Base-by-base conservation (phyloP, 208 protist genomes). In the Leishmania aethiopica region DNA sequence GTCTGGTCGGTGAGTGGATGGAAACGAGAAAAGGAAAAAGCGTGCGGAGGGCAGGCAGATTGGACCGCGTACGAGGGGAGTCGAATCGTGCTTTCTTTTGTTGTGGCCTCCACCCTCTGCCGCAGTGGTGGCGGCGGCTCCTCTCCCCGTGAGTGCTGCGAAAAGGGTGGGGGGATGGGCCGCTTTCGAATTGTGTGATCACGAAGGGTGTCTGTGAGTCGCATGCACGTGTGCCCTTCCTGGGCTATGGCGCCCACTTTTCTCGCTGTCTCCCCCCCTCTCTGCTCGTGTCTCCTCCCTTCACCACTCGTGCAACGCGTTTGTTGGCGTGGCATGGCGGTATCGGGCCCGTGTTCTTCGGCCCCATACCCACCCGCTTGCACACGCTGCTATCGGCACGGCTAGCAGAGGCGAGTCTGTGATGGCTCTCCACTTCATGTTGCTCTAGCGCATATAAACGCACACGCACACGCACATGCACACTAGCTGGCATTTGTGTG, bases 391-490 rank as follows among this genome's bases (percentile, higher is more conserved):
- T 37, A 47, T 40, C 51, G 60, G n/a, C 32, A 13, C n/a, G 17
- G 73, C 35, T n/a, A 55, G 37, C 73, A n/a, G 73, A n/a, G 42
- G 35, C 37, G 73, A 35, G 35, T 32, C 51, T 77, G 73, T 59
- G 35, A 62, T 11, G 47, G 62, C 32, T 37, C 49, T 60, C 66
- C 47, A 28, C 57, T 35, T 55, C 17, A 13, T 78, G 42, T 66
- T 60, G 19, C 49, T 74, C 2, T 71, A 32, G 40, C 19, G n/a
- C 47, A 57, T 32, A 59, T 10, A 15, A 47, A 64, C 28, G 74
- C 28, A 74, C 57, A 78, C 75, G 77, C 35, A 35, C 55, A 66
- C 57, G 47, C 55, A 60, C 57, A n/a, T 0, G 22, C n/a, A 80
- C 19, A 72, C 28, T 32, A n/a, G n/a, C 35, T 47, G 51, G 32